These are phyloP conservation scores for Fusarium mundagurra DNA, from an alignment of 2,329 filamentous ascomycete species.

Conservation along the genomic window DNA sequence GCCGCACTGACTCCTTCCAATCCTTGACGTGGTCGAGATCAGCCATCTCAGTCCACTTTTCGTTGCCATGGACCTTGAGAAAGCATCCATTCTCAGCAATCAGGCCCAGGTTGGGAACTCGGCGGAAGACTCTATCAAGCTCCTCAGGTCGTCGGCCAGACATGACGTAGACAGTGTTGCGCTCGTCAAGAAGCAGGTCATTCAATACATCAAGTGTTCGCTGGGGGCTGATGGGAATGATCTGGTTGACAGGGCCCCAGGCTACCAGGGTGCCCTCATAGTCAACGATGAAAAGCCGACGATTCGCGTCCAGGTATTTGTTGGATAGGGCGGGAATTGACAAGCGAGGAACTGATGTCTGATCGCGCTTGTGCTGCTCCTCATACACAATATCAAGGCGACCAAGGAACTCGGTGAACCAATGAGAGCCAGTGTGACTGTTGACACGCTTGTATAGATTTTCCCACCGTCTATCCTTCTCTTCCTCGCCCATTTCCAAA, in stretches of 20 bases:
- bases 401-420: slow-evolving; percentile 80
- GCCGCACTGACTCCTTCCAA: slow-evolving; percentile 87
- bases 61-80: slow-evolving; percentile 74
- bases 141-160: slow-evolving; percentile 88
- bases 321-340: slow-evolving; percentile 72
- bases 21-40: slow-evolving; percentile 73
- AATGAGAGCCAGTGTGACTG: slow-evolving; percentile 84
- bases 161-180: slow-evolving; percentile 93
- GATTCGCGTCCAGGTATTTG: slow-evolving; percentile 72
- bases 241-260: slow-evolving; percentile 84
- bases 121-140: slow-evolving; percentile 84
- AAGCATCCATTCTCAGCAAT: slow-evolving; percentile 97
- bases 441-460: slow-evolving; percentile 78
- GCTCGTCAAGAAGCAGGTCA: slow-evolving; percentile 80
- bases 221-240: slow-evolving; percentile 85
- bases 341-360: slow-evolving; percentile 85
- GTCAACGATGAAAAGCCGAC: slow-evolving; percentile 87
- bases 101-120: slow-evolving; percentile 83
- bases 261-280: slow-evolving; percentile 93
- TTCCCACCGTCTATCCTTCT: slow-evolving; percentile 79
- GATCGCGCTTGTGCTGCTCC: slow-evolving; percentile 85
- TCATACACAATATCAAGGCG: slow-evolving; percentile 80
- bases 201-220: slow-evolving; percentile 85
- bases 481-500: slow-evolving; percentile 79
- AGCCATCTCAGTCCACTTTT: slow-evolving; percentile 81